Base-by-base conservation (phyloP, 192 early-diverging fungal species). In the Radiomyces spectabilis region DNA sequence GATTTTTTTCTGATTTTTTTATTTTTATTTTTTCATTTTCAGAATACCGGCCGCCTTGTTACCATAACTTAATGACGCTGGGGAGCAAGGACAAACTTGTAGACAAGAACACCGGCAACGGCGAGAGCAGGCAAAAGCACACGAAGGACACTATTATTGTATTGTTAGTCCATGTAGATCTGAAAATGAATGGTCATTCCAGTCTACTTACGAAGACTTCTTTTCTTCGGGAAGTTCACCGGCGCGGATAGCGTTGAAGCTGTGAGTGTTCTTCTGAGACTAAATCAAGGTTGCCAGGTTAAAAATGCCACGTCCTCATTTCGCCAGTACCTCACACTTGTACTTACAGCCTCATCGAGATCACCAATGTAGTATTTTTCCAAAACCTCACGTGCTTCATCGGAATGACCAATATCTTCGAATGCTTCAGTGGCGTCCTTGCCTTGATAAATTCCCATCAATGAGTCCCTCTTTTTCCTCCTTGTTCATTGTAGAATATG, bases 321-420 rank as follows among this genome's bases (percentile, higher is more conserved):
- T n/a, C n/a, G n/a, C n/a, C n/a, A n/a, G n/a, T n/a, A n/a, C n/a
- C n/a, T n/a, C n/a, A n/a, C n/a, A n/a, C n/a, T 33, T 35, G 16
- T 29, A 44, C 61, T 63, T 59, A 69, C 67, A 40, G 39, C 55
- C 33, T 54, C 59, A 24, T 58, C 60, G 40, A 69, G 51, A 27
- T 58, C 50, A 46, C 51, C 67, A 69, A 69, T 37, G 27, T 54
- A 53, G 31, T 62, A 69, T 44, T 62, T 59, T 19, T 52, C 38
- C 54, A 94, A 72, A 55, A 97, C 71, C 1, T 91, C 87, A 52
- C 84, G 87, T 16, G 94, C 92, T 65, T 97, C 94, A 32, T 93
- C 88, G 38, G 88, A 91, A 76, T 97, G 92, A 34, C 94, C 94
- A 61, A 97, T 89, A 67, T 97, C 94, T 53, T 97, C 91, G 69